phyloP scores from a whole-genome alignment of 192 early-diverging fungal species.

The Endogone sp. region DNA sequence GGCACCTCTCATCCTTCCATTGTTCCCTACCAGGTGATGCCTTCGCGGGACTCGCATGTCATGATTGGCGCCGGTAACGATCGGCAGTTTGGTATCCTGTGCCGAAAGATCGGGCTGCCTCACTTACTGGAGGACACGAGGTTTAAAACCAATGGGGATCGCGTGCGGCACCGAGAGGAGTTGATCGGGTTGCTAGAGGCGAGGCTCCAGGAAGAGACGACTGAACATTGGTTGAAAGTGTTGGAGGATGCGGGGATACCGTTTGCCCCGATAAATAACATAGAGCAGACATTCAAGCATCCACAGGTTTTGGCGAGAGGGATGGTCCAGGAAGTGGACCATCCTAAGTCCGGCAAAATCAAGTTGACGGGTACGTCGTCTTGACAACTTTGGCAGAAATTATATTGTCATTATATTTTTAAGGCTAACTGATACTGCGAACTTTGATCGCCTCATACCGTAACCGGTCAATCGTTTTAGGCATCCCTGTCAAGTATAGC shows the following conservation, averaged over 20 bases:
- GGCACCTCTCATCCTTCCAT: slow-evolving; percentile 89
- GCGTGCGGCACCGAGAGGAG: slow-evolving; percentile 67
- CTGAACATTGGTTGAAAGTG: slow-evolving; percentile 55
- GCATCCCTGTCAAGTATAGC: slow-evolving; percentile 75
- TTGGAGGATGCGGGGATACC: slow-evolving; percentile 73
- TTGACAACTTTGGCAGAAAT: no score
- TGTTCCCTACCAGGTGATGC: slow-evolving; percentile 89
- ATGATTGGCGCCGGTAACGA: slow-evolving; percentile 94
- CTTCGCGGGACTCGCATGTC: slow-evolving; percentile 71
- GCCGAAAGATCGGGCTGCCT: slow-evolving; percentile 40
- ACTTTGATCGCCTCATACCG: not conserved
- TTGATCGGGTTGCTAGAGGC: slow-evolving; percentile 59
- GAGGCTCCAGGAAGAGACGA: slow-evolving; percentile 43
- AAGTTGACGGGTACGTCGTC: slow-evolving; percentile 58
- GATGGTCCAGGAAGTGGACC: slow-evolving; percentile 79
- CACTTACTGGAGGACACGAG: slow-evolving; percentile 42
- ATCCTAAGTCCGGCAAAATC: slow-evolving; percentile 76
- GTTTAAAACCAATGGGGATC: slow-evolving; percentile 66
- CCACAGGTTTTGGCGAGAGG: slow-evolving; percentile 63
- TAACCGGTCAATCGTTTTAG: slow-evolving; percentile 13
- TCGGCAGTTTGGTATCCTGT: slow-evolving; percentile 72
- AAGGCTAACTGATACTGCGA: slow-evolving; percentile 1
- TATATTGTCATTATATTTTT: not conserved
- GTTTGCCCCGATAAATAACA: slow-evolving; percentile 79
- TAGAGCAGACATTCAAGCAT: slow-evolving; percentile 72